Conservation (phyloP, 257 asterid genomes). For the Cinchona pubescens region DNA sequence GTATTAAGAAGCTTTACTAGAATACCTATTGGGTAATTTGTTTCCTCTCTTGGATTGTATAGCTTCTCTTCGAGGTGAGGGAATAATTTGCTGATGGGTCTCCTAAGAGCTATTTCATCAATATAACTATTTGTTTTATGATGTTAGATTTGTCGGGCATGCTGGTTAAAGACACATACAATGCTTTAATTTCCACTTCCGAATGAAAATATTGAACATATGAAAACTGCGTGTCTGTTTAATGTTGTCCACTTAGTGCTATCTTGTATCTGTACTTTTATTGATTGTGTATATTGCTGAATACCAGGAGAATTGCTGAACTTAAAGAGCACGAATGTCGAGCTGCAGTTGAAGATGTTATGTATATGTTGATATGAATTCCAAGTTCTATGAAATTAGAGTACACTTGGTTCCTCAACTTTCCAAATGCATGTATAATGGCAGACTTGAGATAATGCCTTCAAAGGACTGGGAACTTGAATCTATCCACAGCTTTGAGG, state of each 20-base stretch:
- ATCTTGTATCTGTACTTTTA: slow-evolving; percentile 6
- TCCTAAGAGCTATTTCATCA: background rate
- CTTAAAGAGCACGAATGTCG: slow-evolving; percentile 47
- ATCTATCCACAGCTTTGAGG: slow-evolving; percentile 70
- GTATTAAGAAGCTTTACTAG: background rate
- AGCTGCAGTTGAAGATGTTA: slow-evolving; percentile 67
- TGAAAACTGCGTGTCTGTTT: background rate
- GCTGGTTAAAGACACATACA: background rate
- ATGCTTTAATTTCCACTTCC: background rate
- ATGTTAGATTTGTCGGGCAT: background rate
- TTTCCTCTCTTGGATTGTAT: slow-evolving; percentile 24
- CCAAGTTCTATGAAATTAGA: slow-evolving; percentile 55
- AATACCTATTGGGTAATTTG: background rate
- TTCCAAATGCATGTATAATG: slow-evolving; percentile 64
- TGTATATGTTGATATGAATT: slow-evolving; percentile 52
- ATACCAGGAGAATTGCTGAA: slow-evolving; percentile 76
- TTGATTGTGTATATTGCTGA: slow-evolving; percentile 19
- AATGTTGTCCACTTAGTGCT: background rate
- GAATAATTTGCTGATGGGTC: slow-evolving; percentile 21
- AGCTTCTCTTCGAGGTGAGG: background rate
- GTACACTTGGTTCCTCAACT: slow-evolving; percentile 73
- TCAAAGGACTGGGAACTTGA: slow-evolving; percentile 84
- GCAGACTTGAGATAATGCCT: slow-evolving; percentile 76
- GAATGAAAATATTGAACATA: background rate
- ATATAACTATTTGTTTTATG: background rate